These are phyloP conservation scores for Myriosclerotinia scirpicola DNA, from an alignment of 2,329 filamentous ascomycete species.

Conservation along the genomic window DNA sequence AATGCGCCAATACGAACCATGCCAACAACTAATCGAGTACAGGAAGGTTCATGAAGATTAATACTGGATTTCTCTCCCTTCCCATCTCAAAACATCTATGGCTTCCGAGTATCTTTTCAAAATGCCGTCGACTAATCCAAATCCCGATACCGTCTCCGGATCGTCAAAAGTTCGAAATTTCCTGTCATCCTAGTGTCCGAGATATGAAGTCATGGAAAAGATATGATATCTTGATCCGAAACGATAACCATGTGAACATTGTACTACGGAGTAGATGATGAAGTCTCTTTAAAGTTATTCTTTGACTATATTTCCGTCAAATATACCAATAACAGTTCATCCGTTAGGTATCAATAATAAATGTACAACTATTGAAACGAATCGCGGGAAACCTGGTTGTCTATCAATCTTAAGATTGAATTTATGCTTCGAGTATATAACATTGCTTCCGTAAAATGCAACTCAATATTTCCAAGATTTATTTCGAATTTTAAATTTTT, in stretches of 20 bases:
- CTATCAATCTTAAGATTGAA: constrained; percentile 3
- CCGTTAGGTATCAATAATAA: not conserved
- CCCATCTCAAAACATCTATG: not conserved
- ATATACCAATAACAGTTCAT: not conserved
- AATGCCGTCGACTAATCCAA: constrained; percentile 13
- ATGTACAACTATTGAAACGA: not conserved
- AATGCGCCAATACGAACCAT: constrained; percentile 4
- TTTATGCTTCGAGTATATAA: constrained; percentile 1
- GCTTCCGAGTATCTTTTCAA: not conserved
- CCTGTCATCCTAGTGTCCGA: not conserved
- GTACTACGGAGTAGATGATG: not conserved
- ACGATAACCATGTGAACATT: not conserved
- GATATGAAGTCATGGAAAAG: not conserved
- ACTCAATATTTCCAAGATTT: not conserved
- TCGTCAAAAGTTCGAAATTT: not conserved
- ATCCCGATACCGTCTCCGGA: not conserved
- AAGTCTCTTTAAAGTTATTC: constrained; percentile 9
- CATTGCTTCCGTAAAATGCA: not conserved
- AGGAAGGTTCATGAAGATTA: not conserved
- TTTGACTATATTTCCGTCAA: not conserved
- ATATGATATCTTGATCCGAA: not conserved
- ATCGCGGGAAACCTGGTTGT: not conserved
- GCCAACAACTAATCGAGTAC: not conserved
- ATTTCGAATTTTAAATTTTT: not conserved
- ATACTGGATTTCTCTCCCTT: not conserved